Base-by-base conservation (phyloP, 495 filamentous ascomycete species). In the Aspergillus nanangensis region DNA sequence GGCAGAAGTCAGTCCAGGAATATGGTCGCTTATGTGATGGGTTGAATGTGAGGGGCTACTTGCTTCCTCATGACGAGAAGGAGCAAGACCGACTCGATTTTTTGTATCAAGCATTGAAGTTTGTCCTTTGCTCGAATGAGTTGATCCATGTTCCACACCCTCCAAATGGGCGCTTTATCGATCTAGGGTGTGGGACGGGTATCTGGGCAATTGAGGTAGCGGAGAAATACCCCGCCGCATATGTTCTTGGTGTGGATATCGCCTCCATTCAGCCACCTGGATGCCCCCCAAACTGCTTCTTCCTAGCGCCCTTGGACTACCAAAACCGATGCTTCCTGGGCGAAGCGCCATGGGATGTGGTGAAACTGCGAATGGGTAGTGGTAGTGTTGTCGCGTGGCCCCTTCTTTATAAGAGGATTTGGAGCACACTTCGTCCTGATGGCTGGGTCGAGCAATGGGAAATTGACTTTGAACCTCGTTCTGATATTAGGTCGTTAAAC, bases 61-160 rank as follows among this genome's bases (percentile, higher is more conserved):
- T 41, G 5, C 21, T 41, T 9, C 38, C 38, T 8, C 17, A 27
- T n/a, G 38, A 41, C 14, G 38, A 41, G 38, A n/a, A 25, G 11
- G 38, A 41, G 21, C 38, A 41, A n/a, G 38, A 41, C 14, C 38
- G 38, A 23, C 25, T 41, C 8, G 38, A 41, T 41, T 41, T 41
- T 17, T 15, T 41, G 3, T n/a, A 41, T 27, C 4, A 23, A 3
- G 38, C 27, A 10, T 41, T 41, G 9, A 24, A n/a, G 38, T 8
- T n/a, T 3, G 25, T 11, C 11, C 25, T 29, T 7, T 7, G 25
- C 11, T 11, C 18, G 8, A 4, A 9, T 3, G 25, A 27, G 10
- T 19, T 41, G 22, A 24, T 41, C 22, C 38, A 41, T 24, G 38
- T 27, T 15, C 38, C 38, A 24, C 18, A 11, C 5, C 20, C 5